These are phyloP conservation scores for Suillus paluster DNA, from an alignment of 768 basidiomycete species.

Conservation along the genomic window DNA sequence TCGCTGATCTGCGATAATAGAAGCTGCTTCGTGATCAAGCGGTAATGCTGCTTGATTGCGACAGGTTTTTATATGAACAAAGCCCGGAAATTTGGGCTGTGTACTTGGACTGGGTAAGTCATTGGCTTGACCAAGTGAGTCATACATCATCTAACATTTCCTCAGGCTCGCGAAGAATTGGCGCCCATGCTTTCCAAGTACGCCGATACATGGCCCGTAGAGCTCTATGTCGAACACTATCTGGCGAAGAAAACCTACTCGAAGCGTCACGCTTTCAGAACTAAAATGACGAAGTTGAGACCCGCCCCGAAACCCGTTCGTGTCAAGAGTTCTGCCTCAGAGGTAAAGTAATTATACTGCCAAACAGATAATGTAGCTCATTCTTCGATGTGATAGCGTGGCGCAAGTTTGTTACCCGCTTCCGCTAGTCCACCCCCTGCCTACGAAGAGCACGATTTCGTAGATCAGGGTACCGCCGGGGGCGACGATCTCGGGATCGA, in stretches of 20 bases:
- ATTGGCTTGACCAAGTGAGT: no score
- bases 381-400: not conserved
- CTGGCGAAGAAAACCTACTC: not conserved
- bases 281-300: not conserved
- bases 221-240: not conserved
- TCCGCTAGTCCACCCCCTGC: not conserved
- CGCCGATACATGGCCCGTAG: constrained; percentile 4
- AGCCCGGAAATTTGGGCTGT: not conserved
- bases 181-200: not conserved
- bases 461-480: no score
- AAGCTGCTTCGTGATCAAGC: not conserved
- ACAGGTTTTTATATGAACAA: not conserved
- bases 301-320: not conserved
- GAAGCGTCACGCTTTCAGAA: constrained; percentile 1
- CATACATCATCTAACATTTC: not conserved
- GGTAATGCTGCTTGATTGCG: not conserved
- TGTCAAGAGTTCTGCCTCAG: not conserved
- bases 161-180: not conserved
- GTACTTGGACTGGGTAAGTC: not conserved
- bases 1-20: constrained; percentile 1
- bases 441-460: not conserved
- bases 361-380: not conserved
- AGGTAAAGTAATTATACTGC: not conserved
- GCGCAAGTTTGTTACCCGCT: not conserved
- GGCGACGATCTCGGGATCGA: not conserved